Evolutionary conservation across 2,329 filamentous ascomycete genomes (phyloP).

Genomic region (Plenodomus lindquistii): DNA sequence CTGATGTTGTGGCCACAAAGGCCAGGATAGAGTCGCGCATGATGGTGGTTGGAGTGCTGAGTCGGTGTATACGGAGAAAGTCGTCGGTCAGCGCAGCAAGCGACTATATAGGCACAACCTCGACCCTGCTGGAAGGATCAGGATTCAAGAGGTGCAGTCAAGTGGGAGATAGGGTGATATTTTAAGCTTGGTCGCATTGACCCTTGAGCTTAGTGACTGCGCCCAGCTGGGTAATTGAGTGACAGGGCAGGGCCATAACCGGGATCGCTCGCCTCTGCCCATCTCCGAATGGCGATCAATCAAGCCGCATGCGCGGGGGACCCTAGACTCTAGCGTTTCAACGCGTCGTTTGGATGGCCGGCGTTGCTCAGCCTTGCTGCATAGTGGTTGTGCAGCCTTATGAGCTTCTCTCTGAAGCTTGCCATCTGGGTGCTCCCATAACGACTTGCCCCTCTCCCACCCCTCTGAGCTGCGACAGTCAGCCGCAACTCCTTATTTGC

Average conservation of each 20-base stretch:
- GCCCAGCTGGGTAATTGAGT: conserved; percentile 22
- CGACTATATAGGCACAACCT: conserved; percentile 3
- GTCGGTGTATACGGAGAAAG: conserved; percentile 1
- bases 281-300: not conserved
- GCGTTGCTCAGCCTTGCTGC: conserved; percentile 32
- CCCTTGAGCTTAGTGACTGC: conserved; percentile 4
- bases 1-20: conserved; percentile 34
- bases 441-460: not conserved
- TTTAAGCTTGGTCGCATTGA: conserved; percentile 20
- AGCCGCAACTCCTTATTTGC: not conserved
- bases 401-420: conserved; percentile 16
- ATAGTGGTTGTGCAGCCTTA: conserved; percentile 9
- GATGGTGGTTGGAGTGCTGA: conserved; percentile 1
- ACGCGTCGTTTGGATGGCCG: not conserved
- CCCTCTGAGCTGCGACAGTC: not conserved
- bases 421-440: not conserved
- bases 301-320: conserved; percentile 6
- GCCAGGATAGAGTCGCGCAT: conserved; percentile 39
- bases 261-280: not conserved
- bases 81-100: not conserved
- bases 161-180: conserved; percentile 14
- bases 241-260: conserved; percentile 9
- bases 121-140: not conserved
- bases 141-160: not conserved
- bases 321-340: not conserved